These are phyloP conservation scores for Panellus pusillus DNA, from an alignment of 768 basidiomycete species.

Conservation along the genomic window DNA sequence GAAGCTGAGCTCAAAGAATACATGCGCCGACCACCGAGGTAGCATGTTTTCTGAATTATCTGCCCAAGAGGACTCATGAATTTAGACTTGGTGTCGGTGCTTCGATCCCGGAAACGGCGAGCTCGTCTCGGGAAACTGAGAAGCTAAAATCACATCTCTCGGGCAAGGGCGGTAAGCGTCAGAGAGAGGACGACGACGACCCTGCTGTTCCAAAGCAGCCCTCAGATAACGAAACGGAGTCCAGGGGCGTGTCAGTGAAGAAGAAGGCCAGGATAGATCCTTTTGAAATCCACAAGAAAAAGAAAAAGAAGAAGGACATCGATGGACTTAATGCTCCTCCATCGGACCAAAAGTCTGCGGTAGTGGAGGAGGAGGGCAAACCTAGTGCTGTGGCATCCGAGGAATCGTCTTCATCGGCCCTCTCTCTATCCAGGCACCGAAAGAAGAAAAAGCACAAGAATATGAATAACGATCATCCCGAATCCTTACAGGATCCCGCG, in stretches of 20 bases:
- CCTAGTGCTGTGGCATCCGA: not conserved
- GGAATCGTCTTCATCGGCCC: not conserved
- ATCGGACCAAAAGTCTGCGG: not conserved
- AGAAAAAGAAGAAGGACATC: conserved; percentile 41
- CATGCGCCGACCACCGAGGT: conserved; percentile 74
- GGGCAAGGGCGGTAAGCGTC: conserved; percentile 49
- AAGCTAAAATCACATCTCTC: conserved; percentile 62
- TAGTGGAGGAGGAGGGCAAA: not conserved
- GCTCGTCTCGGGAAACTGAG: conserved; percentile 52
- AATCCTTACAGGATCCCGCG: not conserved
- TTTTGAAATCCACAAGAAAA: conserved; percentile 47
- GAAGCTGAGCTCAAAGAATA: conserved; percentile 65
- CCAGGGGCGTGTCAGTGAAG: conserved; percentile 54
- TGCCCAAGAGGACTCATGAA: conserved; percentile 12
- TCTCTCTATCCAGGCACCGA: conserved; percentile 4
- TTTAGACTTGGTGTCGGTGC: conserved; percentile 77
- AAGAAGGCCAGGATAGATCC: conserved; percentile 63
- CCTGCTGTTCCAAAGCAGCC: conserved; percentile 15
- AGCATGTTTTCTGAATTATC: conserved; percentile 12
- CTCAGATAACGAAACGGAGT: conserved; percentile 57
- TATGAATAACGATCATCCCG: conserved; percentile 6
- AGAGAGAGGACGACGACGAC: conserved; percentile 40
- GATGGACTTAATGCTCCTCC: conserved; percentile 8
- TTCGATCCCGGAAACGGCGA: conserved; percentile 48
- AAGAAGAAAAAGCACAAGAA: conserved; percentile 20